These are phyloP conservation scores for Blastobotrys illinoisensis DNA, from an alignment of 1,139 yeast species.

Conservation along the genomic window DNA sequence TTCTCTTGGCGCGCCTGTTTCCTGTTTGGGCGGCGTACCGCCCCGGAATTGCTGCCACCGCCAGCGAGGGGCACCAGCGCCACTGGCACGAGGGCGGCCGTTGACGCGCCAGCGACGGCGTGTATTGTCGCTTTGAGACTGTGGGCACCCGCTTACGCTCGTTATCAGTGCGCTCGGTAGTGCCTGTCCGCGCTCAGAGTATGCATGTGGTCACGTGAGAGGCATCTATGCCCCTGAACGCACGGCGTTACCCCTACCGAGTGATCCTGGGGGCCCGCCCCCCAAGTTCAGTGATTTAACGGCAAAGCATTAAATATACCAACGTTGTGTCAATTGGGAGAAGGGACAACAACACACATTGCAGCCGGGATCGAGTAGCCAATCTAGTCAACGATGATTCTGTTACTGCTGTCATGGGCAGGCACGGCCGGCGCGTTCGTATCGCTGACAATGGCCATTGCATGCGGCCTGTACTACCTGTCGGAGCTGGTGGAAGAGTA, in stretches of 20 bases:
- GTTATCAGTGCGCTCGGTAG: too few relatives aligned
- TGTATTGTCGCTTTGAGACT: too few relatives aligned
- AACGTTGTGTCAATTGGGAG: not conserved
- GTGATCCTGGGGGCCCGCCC: too few relatives aligned
- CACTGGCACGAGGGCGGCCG: too few relatives aligned
- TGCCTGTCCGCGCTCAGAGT: not conserved
- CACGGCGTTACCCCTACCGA: not conserved
- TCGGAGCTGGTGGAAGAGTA: constrained; percentile 94
- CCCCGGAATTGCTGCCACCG: too few relatives aligned
- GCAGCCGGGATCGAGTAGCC: not conserved
- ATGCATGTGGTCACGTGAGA: not conserved
- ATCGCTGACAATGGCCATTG: constrained; percentile 60
- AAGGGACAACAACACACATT: not conserved
- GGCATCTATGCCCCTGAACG: not conserved
- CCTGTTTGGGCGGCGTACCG: not conserved
- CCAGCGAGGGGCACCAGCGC: too few relatives aligned
- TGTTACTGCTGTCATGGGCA: constrained; percentile 52
- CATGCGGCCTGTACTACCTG: constrained; percentile 85
- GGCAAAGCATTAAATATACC: not conserved
- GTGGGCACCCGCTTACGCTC: too few relatives aligned
- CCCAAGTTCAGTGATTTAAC: too few relatives aligned
- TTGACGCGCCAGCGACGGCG: too few relatives aligned
- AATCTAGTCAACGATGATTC: constrained; percentile 37
- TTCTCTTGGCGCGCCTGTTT: not conserved
- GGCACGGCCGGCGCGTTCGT: constrained; percentile 75